A percentile compares a stretch with the other conserved stretches of the same genome.
Evolutionary conservation across 2,329 filamentous ascomycete genomes (phyloP).

Genomic region (Fusarium mangiferae): DNA sequence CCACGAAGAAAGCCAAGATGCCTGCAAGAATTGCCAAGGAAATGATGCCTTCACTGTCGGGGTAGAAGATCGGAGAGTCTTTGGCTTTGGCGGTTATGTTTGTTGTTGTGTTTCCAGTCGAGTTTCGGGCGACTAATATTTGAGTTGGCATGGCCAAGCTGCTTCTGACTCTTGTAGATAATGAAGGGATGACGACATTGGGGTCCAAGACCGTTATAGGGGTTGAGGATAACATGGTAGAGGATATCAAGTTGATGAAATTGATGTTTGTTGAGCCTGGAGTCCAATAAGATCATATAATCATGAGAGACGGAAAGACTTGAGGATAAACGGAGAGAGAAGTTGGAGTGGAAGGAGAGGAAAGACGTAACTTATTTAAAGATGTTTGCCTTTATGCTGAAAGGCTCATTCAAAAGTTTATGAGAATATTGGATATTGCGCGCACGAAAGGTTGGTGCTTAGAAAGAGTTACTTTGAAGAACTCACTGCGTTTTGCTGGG

Average conservation of each 20-base stretch:
- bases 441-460: not conserved
- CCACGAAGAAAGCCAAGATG: constrained; percentile 10
- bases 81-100: not conserved
- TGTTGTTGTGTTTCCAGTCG: not conserved
- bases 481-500: not conserved
- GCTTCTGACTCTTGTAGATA: not conserved
- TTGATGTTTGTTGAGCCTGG: not conserved
- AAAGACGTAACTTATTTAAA: not conserved
- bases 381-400: not conserved
- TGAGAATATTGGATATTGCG: not conserved
- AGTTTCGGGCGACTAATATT: not conserved
- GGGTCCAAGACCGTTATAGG: not conserved
- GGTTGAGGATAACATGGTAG: not conserved
- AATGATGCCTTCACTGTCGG: not conserved
- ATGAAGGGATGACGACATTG: not conserved
- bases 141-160: not conserved
- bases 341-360: too few relatives aligned
- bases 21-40: constrained; percentile 12
- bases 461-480: not conserved
- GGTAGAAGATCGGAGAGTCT: not conserved
- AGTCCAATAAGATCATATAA: not conserved
- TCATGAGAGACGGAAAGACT: not conserved
- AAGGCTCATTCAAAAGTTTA: not conserved
- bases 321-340: not conserved
- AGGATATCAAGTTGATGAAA: not conserved